Evolutionary conservation across 495 filamentous ascomycete genomes (phyloP), one percentile per base, ranked within the genome.

Genomic region (Hyaloscypha hepaticicola): DNA sequence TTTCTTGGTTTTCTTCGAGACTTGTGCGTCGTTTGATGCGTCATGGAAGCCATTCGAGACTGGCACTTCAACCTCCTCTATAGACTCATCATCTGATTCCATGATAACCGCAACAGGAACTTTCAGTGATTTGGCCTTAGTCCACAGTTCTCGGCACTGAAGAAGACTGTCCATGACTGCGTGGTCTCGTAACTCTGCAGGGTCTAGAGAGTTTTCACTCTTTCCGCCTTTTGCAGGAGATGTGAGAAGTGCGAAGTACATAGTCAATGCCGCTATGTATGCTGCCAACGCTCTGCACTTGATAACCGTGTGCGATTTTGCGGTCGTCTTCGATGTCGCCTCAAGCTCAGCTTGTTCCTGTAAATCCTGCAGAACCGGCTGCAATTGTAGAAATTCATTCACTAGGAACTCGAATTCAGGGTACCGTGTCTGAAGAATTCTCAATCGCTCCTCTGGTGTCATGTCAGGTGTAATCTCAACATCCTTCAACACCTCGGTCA

Each of bases 211-310:
- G 16, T 77, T 55, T 11, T 77, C 75, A 1, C 16, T 38, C 19
- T 80, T 77, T 14, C 72, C 71, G 41, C 79, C 77, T 55, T 85
- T 77, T 16, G 89, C 81, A 1, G 88, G 82, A 2, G 91, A 96
- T 27, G 91, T 89, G 28, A 98, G 78, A 48, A 98, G 82, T 61
- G 92, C 90, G 74, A 99, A 97, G 74, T 98, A 99, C 87, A 97
- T 92, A 62, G 88, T 87, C 70, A 98, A 79, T 0, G 91, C 81
- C 38, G 88, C 93, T 21, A 98, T 78, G 73, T 98, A 97, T 52
- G 92, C 87, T 29, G 88, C 88, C 27, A 96, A 75, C 26, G 93
- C 86, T 66, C 88, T 87, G 66, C 86, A 77, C 71, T 95, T 92
- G 55, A 90, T 75, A 6, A 91, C 81, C n/a, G 74, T 76, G 6